phyloP scores from a whole-genome alignment of 306 rosid species.

The Prunus fruticosa region DNA sequence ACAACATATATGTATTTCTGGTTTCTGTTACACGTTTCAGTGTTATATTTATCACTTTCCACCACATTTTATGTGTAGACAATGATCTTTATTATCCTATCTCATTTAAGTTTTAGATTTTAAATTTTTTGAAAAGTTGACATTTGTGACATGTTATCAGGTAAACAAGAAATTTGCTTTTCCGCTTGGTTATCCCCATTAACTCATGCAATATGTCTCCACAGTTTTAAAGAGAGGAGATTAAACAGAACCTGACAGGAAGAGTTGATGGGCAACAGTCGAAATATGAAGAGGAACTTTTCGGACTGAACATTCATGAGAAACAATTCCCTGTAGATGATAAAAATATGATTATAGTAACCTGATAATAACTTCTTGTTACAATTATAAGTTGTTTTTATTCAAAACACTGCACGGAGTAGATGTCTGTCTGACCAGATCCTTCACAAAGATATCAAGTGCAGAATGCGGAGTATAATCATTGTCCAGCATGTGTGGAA shows the following conservation, averaged over 20 bases:
- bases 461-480: constrained; percentile 95
- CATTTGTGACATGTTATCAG: background rate
- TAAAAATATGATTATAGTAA: constrained; percentile 19
- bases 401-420: constrained; percentile 16
- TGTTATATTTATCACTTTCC: background rate
- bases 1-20: background rate
- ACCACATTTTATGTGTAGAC: background rate
- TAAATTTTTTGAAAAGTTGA: background rate
- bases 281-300: constrained; percentile 84
- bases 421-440: constrained; percentile 59
- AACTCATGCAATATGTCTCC: background rate
- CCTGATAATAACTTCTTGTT: constrained; percentile 10
- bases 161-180: background rate
- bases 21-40: background rate
- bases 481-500: constrained; percentile 88
- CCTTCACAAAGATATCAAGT: constrained; percentile 94
- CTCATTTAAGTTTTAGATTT: background rate
- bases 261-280: constrained; percentile 74
- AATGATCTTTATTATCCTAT: background rate
- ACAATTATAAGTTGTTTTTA: constrained; percentile 12
- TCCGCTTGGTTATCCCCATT: background rate
- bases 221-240: constrained; percentile 18
- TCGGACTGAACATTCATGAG: constrained; percentile 68
- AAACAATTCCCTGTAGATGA: constrained; percentile 74
- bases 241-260: constrained; percentile 63